Conservation (phyloP, 176 grass and related monocot genomes). For the Themeda triandra region DNA sequence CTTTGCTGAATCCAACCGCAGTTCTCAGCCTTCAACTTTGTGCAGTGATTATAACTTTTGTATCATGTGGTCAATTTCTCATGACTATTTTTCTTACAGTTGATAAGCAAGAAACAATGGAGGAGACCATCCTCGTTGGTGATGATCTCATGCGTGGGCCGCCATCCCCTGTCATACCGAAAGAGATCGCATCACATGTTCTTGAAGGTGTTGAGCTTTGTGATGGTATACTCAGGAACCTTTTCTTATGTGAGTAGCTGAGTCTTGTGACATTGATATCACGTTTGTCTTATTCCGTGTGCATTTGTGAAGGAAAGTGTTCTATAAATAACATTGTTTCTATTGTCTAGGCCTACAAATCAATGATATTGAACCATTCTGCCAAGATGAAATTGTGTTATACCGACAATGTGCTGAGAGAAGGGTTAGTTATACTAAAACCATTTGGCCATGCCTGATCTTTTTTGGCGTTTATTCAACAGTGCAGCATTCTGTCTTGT, state of each 20-base stretch:
- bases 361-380: slow-evolving; percentile 98
- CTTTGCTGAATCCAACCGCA: neutral
- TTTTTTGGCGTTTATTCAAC: slow-evolving; percentile 3
- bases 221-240: slow-evolving; percentile 87
- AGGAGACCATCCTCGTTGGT: slow-evolving; percentile 85
- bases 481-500: neutral
- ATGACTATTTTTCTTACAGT: slow-evolving; percentile 35
- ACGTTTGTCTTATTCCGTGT: slow-evolving; percentile 12
- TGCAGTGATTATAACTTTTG: neutral
- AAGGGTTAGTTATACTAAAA: slow-evolving; percentile 55
- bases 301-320: neutral
- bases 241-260: slow-evolving; percentile 84
- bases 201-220: slow-evolving; percentile 94
- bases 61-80: neutral
- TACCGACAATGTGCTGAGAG: slow-evolving; percentile 76
- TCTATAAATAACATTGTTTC: slow-evolving; percentile 3
- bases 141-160: slow-evolving; percentile 92
- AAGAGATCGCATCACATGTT: slow-evolving; percentile 49
- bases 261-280: neutral
- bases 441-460: neutral
- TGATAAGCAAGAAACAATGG: slow-evolving; percentile 87
- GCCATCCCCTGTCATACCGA: slow-evolving; percentile 74
- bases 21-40: neutral
- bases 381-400: slow-evolving; percentile 90
- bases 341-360: slow-evolving; percentile 74